Conservation (phyloP, 805 yeast species). For the Scheffersomyces stipitis region DNA sequence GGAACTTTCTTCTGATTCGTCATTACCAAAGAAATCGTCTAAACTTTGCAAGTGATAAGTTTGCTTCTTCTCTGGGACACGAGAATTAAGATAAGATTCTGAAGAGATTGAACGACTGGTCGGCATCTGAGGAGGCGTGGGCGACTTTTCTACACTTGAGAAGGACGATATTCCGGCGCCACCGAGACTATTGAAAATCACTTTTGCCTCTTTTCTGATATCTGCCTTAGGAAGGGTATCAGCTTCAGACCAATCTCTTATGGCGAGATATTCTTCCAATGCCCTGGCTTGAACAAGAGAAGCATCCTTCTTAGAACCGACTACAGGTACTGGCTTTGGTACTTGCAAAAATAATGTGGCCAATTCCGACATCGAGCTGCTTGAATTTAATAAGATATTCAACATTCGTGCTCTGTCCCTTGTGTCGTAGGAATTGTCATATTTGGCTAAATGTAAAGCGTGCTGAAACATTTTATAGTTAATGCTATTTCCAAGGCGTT, state of each 20-base stretch:
- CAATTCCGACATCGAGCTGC: constrained; percentile 47
- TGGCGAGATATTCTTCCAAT: constrained; percentile 17
- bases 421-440: constrained; percentile 72
- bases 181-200: constrained; percentile 9
- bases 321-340: constrained; percentile 64
- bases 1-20: constrained; percentile 17
- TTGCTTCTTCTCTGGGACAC: constrained; percentile 13
- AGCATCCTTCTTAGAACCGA: constrained; percentile 5
- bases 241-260: constrained; percentile 49
- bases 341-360: constrained; percentile 74
- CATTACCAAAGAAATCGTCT: constrained; percentile 76
- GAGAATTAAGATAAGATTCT: constrained; percentile 7
- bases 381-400: constrained; percentile 54
- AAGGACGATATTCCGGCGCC: constrained; percentile 9
- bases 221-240: constrained; percentile 26
- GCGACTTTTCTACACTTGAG: constrained; percentile 1
- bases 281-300: constrained; percentile 2
- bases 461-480: constrained; percentile 56
- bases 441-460: constrained; percentile 62
- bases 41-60: constrained; percentile 69
- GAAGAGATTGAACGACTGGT: constrained; percentile 28
- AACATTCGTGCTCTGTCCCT: constrained; percentile 84
- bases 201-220: constrained; percentile 28
- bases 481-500: constrained; percentile 13
- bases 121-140: constrained; percentile 6